phyloP scores from a whole-genome alignment of 2,329 filamentous ascomycete genomes.

The Rutstroemia sp. region DNA sequence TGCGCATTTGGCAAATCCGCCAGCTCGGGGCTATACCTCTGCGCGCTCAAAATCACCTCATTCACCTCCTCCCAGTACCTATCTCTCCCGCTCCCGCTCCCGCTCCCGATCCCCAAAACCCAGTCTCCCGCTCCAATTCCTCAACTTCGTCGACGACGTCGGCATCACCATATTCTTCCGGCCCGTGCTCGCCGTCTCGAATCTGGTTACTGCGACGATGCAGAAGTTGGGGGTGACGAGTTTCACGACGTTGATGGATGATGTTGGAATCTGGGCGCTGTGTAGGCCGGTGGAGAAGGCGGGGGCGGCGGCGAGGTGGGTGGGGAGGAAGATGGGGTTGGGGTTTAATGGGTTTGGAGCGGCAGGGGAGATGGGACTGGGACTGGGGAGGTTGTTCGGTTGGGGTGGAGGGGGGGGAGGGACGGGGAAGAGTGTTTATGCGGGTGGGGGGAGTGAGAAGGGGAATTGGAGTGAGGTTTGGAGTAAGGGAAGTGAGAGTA shows the following conservation, averaged over 20 bases:
- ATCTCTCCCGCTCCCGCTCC: neutral
- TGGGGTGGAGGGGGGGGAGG: neutral
- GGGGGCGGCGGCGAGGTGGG: neutral
- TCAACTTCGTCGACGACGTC: constrained; percentile 23
- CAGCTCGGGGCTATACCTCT: no score
- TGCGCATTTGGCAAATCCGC: no score
- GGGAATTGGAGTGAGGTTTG: neutral
- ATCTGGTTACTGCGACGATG: neutral
- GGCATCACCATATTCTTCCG: constrained; percentile 17
- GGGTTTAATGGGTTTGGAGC: no score
- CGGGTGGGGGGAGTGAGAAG: neutral
- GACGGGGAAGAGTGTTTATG: neutral
- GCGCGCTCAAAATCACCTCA: no score
- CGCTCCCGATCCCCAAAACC: neutral
- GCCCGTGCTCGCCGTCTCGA: constrained; percentile 13
- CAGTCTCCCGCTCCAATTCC: constrained; percentile 3
- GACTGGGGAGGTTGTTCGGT: no score
- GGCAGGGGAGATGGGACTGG: no score
- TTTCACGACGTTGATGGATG: constrained; percentile 19
- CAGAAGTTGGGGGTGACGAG: no score
- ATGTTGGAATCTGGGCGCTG: constrained; percentile 14
- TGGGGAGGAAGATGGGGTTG: neutral
- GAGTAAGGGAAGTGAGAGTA: neutral
- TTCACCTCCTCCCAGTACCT: no score
- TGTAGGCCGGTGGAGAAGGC: neutral